These are phyloP conservation scores for Rhodotorula sp. DNA, from an alignment of 1,284 basidiomycete species.

Conservation along the genomic window DNA sequence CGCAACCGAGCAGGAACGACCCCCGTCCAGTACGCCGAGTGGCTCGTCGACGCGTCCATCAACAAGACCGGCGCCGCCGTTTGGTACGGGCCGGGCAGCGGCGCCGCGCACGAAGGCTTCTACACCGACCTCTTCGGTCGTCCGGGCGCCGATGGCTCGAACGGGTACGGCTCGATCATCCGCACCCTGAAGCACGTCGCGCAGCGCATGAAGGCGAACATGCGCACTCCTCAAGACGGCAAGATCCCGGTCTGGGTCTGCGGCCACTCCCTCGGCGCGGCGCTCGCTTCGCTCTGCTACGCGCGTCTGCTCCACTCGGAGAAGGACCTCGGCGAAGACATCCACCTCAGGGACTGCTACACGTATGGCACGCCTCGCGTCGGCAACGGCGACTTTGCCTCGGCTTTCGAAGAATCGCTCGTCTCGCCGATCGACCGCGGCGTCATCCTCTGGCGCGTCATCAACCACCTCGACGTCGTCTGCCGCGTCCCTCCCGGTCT, in stretches of 20 bases:
- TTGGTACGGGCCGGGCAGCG: slow-evolving; percentile 24
- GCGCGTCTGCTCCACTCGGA: slow-evolving; percentile 30
- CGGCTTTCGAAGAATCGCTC: slow-evolving; percentile 19
- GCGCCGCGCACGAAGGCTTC: slow-evolving; percentile 32
- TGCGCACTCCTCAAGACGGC: not conserved
- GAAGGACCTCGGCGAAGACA: slow-evolving; percentile 26
- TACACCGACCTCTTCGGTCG: slow-evolving; percentile 13
- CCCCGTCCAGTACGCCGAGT: slow-evolving; percentile 47
- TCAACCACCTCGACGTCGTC: slow-evolving; percentile 33
- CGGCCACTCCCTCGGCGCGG: slow-evolving; percentile 38
- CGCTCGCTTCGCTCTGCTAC: slow-evolving; percentile 29
- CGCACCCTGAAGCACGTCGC: slow-evolving; percentile 20
- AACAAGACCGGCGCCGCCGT: slow-evolving; percentile 13
- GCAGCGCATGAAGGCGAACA: slow-evolving; percentile 9
- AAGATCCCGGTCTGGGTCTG: slow-evolving; percentile 30
- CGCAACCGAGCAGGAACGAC: slow-evolving; percentile 41
- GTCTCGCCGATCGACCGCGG: slow-evolving; percentile 26
- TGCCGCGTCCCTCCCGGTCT: slow-evolving; percentile 25
- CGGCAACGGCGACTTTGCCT: slow-evolving; percentile 21
- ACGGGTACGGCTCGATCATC: slow-evolving; percentile 25
- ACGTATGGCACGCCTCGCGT: slow-evolving; percentile 29
- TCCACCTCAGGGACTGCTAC: slow-evolving; percentile 30
- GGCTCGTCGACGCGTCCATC: slow-evolving; percentile 34
- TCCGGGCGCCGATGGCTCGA: not conserved
- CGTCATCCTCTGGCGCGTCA: slow-evolving; percentile 33